phyloP scores from a whole-genome alignment of 1,139 yeast species.

The Taphrina deformans region DNA sequence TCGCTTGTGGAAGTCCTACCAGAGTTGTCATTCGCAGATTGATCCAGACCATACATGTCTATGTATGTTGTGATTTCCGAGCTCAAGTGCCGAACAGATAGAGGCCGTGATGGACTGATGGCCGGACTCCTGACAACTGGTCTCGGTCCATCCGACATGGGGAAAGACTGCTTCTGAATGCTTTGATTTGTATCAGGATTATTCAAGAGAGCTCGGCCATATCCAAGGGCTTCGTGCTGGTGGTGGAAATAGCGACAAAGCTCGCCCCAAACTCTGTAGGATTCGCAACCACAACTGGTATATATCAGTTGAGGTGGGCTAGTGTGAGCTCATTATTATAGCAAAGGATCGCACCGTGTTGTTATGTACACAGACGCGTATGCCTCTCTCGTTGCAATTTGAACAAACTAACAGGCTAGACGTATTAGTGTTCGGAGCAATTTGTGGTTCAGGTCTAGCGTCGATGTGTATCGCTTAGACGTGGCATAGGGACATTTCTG shows the following conservation, averaged over 20 bases:
- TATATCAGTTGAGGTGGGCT: background rate
- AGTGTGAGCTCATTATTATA: background rate
- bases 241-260: no score
- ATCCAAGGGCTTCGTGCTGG: background rate
- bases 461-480: no score
- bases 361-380: background rate
- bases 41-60: slow-evolving; percentile 17
- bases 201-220: background rate
- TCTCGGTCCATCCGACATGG: background rate
- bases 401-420: no score
- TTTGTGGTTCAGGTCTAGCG: no score
- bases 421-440: no score
- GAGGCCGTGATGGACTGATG: slow-evolving; percentile 14
- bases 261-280: no score
- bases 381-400: no score
- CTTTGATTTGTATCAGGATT: background rate
- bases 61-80: slow-evolving; percentile 10
- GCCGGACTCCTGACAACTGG: slow-evolving; percentile 22
- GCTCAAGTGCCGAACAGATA: slow-evolving; percentile 7
- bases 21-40: background rate
- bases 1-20: background rate
- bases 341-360: background rate
- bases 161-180: background rate
- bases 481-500: background rate
- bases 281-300: background rate